phyloP scores from a whole-genome alignment of 345 rosid genomes.

The Lepidium didymum region DNA sequence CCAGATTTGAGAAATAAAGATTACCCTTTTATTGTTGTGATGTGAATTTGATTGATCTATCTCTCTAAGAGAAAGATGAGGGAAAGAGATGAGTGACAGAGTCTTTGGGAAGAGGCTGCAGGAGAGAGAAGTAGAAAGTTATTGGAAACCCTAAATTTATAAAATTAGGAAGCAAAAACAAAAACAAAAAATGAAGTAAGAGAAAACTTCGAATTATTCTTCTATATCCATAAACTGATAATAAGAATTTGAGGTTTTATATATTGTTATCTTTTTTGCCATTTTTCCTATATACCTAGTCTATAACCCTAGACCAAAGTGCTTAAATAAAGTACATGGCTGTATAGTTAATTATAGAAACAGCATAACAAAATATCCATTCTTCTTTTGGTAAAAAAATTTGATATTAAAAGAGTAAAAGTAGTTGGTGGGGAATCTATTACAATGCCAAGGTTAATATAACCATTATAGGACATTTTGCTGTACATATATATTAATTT shows the following conservation, averaged over 20 bases:
- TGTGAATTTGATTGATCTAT: conserved; percentile 7
- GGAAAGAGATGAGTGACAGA: neutral
- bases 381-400: conserved; percentile 55
- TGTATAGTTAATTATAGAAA: neutral
- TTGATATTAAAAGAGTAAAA: neutral
- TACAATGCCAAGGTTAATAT: conserved; percentile 28
- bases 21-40: conserved; percentile 14
- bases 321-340: conserved; percentile 7
- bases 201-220: neutral
- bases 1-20: conserved; percentile 18
- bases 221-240: neutral
- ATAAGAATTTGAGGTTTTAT: neutral
- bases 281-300: conserved; percentile 8
- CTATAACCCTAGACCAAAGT: conserved; percentile 30
- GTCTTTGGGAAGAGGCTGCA: conserved; percentile 8
- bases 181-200: neutral
- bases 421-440: conserved; percentile 33
- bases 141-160: conserved; percentile 47
- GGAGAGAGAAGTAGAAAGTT: conserved; percentile 10
- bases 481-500: neutral
- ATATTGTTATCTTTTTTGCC: neutral
- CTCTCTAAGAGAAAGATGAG: conserved; percentile 3
- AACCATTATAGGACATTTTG: neutral
- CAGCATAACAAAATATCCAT: conserved; percentile 43
- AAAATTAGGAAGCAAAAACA: conserved; percentile 8